Conservation (phyloP, 2,329 filamentous ascomycete species). For the Xylaria sp. region DNA sequence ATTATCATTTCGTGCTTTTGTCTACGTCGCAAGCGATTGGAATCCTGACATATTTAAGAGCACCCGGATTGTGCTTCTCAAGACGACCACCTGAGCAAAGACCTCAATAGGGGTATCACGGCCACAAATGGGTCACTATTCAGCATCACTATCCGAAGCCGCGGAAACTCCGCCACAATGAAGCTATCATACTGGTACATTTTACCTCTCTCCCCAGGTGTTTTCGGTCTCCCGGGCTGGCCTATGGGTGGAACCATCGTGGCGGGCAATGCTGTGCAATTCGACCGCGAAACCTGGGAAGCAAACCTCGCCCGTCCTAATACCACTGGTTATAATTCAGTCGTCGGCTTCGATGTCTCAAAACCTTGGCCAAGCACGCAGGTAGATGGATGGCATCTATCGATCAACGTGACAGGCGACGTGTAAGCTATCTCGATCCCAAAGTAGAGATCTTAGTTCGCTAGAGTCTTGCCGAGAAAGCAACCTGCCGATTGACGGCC, state of each 20-base stretch:
- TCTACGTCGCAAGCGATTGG: neutral
- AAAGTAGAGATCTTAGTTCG: neutral
- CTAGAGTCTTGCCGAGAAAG: neutral
- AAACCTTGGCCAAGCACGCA: slow-evolving; percentile 61
- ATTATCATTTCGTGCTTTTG: slow-evolving; percentile 1
- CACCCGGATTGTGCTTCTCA: neutral
- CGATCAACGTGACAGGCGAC: slow-evolving; percentile 44
- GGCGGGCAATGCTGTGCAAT: slow-evolving; percentile 42
- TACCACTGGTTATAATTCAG: slow-evolving; percentile 35
- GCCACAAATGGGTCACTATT: slow-evolving; percentile 13
- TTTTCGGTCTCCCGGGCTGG: slow-evolving; percentile 54
- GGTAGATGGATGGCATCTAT: slow-evolving; percentile 56
- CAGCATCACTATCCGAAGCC: neutral
- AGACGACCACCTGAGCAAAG: neutral
- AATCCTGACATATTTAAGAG: neutral
- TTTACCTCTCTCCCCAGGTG: slow-evolving; percentile 12
- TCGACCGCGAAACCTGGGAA: slow-evolving; percentile 43
- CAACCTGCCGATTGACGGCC: neutral
- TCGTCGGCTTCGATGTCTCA: slow-evolving; percentile 44
- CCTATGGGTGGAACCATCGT: slow-evolving; percentile 48
- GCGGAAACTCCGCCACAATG: slow-evolving; percentile 2
- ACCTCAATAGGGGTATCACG: neutral
- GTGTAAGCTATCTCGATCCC: slow-evolving; percentile 30
- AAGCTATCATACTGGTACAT: neutral
- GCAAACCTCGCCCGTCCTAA: slow-evolving; percentile 56